Evolutionary conservation across 2,329 filamentous ascomycete species (phyloP).

Genomic region (Colletotrichum sp.): DNA sequence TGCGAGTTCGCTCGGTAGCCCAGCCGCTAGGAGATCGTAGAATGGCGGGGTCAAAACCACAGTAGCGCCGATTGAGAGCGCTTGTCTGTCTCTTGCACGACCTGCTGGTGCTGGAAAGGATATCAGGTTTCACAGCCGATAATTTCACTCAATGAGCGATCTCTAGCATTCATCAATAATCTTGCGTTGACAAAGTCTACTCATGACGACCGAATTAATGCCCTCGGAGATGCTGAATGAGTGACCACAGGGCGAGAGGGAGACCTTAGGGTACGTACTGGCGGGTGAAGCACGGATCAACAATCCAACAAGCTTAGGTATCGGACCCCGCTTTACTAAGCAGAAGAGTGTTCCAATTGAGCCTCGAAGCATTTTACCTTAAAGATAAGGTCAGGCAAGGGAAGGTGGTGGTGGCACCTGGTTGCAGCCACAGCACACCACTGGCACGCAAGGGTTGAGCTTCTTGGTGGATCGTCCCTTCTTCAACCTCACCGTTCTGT

Average conservation of each 20-base stretch:
- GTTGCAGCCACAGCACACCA: not conserved
- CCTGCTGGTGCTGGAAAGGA: not conserved
- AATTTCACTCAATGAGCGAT: not conserved
- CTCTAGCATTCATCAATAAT: not conserved
- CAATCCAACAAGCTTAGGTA: not conserved
- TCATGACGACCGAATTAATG: not conserved
- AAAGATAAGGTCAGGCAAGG: slow-evolving; percentile 1
- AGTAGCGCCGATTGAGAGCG: not conserved
- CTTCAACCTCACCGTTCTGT: not conserved
- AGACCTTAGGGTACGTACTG: not conserved
- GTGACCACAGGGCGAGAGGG: not conserved
- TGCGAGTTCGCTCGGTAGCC: not conserved
- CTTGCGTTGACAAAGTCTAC: not conserved
- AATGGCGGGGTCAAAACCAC: not conserved
- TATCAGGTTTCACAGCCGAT: not conserved
- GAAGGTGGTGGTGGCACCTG: not conserved
- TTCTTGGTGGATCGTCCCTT: slow-evolving; percentile 11
- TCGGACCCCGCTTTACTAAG: slow-evolving; percentile 5
- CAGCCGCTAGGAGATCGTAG: not conserved
- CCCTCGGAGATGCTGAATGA: not conserved
- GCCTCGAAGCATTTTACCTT: not conserved
- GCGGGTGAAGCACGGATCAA: not conserved
- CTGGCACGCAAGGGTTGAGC: slow-evolving; percentile 3
- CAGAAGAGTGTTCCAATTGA: not conserved
- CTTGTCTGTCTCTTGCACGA: not conserved